phyloP scores from a whole-genome alignment of 1,139 yeast genomes.

The Geotrichum candidum region DNA sequence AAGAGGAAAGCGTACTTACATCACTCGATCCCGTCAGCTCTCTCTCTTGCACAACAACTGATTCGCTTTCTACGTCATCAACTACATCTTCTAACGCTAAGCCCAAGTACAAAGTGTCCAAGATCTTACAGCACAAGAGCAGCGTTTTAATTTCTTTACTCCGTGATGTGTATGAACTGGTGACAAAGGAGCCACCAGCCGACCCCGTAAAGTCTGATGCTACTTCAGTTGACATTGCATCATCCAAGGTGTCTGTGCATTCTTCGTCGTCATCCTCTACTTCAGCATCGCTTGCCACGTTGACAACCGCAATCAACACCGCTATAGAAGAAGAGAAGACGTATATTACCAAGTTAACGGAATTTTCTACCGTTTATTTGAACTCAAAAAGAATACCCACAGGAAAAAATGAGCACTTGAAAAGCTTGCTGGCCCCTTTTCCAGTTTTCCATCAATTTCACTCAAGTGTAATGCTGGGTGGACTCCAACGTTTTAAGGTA shows the following conservation, averaged over 20 bases:
- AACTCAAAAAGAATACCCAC: slow-evolving; percentile 18
- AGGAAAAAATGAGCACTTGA: slow-evolving; percentile 16
- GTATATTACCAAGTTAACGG: slow-evolving; percentile 24
- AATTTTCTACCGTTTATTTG: slow-evolving; percentile 23
- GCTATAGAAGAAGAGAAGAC: slow-evolving; percentile 24
- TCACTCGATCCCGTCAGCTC: background rate
- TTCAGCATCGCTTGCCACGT: slow-evolving; percentile 6
- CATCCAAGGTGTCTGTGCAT: slow-evolving; percentile 17
- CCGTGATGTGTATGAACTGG: background rate
- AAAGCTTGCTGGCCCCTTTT: slow-evolving; percentile 22
- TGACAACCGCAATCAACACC: slow-evolving; percentile 10
- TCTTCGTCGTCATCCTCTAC: slow-evolving; percentile 4
- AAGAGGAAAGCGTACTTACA: background rate
- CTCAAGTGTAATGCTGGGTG: slow-evolving; percentile 20
- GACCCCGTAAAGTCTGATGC: background rate
- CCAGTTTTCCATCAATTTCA: slow-evolving; percentile 27
- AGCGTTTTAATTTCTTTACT: background rate
- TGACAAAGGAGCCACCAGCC: background rate
- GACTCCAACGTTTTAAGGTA: slow-evolving; percentile 21
- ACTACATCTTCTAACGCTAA: background rate
- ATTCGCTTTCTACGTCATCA: background rate
- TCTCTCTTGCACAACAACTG: background rate
- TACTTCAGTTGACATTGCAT: slow-evolving; percentile 21
- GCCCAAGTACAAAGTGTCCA: background rate
- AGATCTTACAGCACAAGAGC: background rate